These are phyloP conservation scores for Aegilops umbellulata DNA, from an alignment of 176 grass and related monocot genomes.

Conservation along the genomic window DNA sequence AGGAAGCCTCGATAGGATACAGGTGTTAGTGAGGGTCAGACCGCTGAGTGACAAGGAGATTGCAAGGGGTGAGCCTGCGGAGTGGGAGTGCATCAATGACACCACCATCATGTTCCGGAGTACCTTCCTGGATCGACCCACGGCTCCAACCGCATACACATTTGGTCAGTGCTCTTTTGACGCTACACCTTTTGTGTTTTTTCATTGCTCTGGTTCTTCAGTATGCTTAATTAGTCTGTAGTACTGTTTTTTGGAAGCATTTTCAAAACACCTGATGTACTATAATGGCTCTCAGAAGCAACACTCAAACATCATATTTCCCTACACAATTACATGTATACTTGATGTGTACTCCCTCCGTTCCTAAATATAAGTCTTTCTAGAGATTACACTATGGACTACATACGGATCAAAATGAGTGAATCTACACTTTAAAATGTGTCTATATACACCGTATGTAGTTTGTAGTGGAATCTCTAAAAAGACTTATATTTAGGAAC, in stretches of 20 bases:
- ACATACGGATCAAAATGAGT: too few relatives aligned
- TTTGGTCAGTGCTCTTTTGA: conserved; percentile 61
- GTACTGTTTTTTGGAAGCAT: background rate
- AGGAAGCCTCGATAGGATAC: conserved; percentile 71
- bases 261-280: background rate
- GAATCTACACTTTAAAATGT: too few relatives aligned
- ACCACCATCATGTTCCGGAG: conserved; percentile 83
- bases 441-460: too few relatives aligned
- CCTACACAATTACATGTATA: background rate
- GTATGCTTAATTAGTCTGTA: background rate
- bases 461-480: too few relatives aligned
- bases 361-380: too few relatives aligned
- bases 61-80: conserved; percentile 56
- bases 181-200: background rate
- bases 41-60: conserved; percentile 87
- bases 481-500: too few relatives aligned
- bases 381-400: too few relatives aligned
- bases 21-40: conserved; percentile 84
- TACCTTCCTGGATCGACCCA: conserved; percentile 68
- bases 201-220: background rate
- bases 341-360: background rate
- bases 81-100: conserved; percentile 99
- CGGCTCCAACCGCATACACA: conserved; percentile 67
- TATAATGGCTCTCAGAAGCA: background rate
- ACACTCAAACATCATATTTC: background rate